These are phyloP conservation scores for Agastache rugosa DNA, from an alignment of 257 asterid genomes.

Conservation along the genomic window DNA sequence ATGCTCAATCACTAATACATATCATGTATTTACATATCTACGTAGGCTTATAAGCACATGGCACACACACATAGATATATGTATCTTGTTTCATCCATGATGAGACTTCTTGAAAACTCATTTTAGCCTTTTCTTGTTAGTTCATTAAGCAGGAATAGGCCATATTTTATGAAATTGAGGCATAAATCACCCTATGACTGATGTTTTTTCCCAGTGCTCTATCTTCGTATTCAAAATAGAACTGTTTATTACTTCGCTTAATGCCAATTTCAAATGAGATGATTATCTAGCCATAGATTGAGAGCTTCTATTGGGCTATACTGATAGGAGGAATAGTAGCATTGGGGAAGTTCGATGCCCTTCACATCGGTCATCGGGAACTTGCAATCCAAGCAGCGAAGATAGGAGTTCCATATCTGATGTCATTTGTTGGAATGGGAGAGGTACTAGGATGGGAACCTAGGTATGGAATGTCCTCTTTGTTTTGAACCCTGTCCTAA, in stretches of 20 bases:
- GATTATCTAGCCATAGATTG: conserved; percentile 21
- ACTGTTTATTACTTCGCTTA: neutral
- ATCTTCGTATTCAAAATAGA: neutral
- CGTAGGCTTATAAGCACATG: neutral
- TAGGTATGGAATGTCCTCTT: conserved; percentile 56
- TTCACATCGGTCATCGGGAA: conserved; percentile 97
- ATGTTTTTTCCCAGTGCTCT: neutral
- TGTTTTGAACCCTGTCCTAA: conserved; percentile 16
- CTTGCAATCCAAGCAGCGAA: conserved; percentile 94
- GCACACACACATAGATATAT: neutral
- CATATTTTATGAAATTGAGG: neutral
- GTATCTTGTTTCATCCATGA: neutral
- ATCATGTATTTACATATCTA: neutral
- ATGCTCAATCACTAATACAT: neutral
- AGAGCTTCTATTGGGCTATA: conserved; percentile 27
- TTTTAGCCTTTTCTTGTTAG: neutral
- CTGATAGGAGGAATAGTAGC: conserved; percentile 90
- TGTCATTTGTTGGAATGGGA: conserved; percentile 93
- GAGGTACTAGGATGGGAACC: conserved; percentile 96
- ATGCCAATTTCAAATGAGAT: conserved; percentile 8
- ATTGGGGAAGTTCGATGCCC: conserved; percentile 97
- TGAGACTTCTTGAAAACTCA: neutral
- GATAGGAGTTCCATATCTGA: conserved; percentile 79
- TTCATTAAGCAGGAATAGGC: neutral
- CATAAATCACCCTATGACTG: conserved; percentile 12